These are phyloP conservation scores for Suhomyces bokatorum DNA, from an alignment of 1,139 yeast species.

Conservation along the genomic window DNA sequence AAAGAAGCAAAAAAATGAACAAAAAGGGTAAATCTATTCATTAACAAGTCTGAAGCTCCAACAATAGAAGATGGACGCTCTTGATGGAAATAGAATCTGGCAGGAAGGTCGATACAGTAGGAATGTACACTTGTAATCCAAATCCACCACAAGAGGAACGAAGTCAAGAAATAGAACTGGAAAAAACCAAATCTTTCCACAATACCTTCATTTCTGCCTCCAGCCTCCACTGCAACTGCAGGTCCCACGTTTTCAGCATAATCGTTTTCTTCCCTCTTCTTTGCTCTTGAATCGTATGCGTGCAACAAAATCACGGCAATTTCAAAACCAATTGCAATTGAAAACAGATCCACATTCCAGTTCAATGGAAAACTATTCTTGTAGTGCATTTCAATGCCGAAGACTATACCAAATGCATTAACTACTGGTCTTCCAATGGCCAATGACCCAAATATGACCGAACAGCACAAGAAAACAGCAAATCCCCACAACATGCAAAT, in stretches of 20 bases:
- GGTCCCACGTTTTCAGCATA: neutral
- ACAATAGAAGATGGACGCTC: slow-evolving; percentile 1
- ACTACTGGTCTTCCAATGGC: slow-evolving; percentile 43
- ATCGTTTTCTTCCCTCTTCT: neutral
- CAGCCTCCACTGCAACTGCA: neutral
- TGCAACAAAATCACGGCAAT: slow-evolving; percentile 20
- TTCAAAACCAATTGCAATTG: slow-evolving; percentile 23
- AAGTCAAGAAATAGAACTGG: neutral
- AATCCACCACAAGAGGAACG: slow-evolving; percentile 17
- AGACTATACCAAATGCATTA: slow-evolving; percentile 10
- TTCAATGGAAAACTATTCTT: slow-evolving; percentile 10
- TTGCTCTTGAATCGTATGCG: slow-evolving; percentile 16
- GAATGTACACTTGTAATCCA: slow-evolving; percentile 29
- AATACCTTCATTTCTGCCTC: slow-evolving; percentile 1
- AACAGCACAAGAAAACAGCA: slow-evolving; percentile 53
- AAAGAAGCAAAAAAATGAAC: slow-evolving; percentile 25
- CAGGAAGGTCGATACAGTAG: slow-evolving; percentile 29
- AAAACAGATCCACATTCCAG: slow-evolving; percentile 11
- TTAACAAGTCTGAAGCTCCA: slow-evolving; percentile 10
- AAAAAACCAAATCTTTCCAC: neutral
- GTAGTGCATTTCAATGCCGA: slow-evolving; percentile 1
- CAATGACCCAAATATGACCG: slow-evolving; percentile 34
- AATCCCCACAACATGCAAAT: slow-evolving; percentile 69
- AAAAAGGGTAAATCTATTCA: slow-evolving; percentile 17
- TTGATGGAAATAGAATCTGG: slow-evolving; percentile 8